Evolutionary conservation across 108 stramenopile species (phyloP).

Genomic region (Conticribra guillardii): DNA sequence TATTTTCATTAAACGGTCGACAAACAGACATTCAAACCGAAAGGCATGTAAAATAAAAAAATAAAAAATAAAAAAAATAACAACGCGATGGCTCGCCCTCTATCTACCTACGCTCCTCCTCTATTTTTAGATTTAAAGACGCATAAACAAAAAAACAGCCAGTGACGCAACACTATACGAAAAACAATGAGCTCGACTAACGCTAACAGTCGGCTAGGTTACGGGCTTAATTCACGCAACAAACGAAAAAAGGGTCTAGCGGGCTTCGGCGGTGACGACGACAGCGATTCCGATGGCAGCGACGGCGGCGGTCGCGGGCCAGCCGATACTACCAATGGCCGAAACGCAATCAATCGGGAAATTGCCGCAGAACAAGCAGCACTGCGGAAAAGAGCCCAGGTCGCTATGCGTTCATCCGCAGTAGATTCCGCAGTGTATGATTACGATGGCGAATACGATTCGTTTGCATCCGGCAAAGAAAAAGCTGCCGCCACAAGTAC

Average conservation of each 20-base stretch:
- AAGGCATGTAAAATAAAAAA: no score
- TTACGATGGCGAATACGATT: constrained; percentile 79
- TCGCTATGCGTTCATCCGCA: constrained; percentile 36
- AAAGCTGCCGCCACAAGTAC: neutral
- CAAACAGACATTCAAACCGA: no score
- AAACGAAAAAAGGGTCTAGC: constrained; percentile 14
- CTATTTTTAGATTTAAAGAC: no score
- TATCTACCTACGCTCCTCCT: no score
- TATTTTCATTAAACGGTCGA: no score
- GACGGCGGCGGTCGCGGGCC: constrained; percentile 44
- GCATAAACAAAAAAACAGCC: no score
- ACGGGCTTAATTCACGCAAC: constrained; percentile 47
- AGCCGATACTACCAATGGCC: constrained; percentile 16
- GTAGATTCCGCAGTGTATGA: constrained; percentile 54
- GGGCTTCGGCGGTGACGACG: constrained; percentile 17
- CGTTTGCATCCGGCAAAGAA: constrained; percentile 34
- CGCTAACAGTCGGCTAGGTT: constrained; percentile 9
- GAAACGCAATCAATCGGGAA: constrained; percentile 62
- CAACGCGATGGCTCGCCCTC: no score
- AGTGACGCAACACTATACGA: no score
- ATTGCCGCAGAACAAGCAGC: constrained; percentile 74
- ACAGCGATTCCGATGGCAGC: constrained; percentile 30
- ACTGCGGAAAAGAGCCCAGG: constrained; percentile 61
- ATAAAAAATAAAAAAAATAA: no score
- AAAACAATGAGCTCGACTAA: neutral